phyloP scores from a whole-genome alignment of 768 basidiomycete species.

The Mycena filopes region DNA sequence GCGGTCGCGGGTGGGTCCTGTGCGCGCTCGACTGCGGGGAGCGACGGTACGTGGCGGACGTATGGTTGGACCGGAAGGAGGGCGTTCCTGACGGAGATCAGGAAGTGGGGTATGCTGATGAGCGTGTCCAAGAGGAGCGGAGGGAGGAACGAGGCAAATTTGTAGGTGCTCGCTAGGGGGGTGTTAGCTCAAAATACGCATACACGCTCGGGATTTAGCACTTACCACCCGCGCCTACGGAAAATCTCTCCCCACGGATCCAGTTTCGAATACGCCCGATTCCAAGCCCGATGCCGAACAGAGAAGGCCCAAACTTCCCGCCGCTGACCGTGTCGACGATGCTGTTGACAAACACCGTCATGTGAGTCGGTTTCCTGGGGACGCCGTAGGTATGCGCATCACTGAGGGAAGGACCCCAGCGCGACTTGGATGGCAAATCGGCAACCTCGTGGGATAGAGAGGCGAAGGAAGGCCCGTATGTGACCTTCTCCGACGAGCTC shows the following conservation, averaged over 20 bases:
- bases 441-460: constrained; percentile 50
- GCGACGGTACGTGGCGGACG: constrained; percentile 46
- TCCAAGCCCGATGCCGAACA: constrained; percentile 57
- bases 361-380: constrained; percentile 65
- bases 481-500: constrained; percentile 77
- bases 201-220: constrained; percentile 23
- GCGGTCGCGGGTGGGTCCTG: constrained; percentile 23
- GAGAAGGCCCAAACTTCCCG: constrained; percentile 56
- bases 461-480: constrained; percentile 78
- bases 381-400: constrained; percentile 52
- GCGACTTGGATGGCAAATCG: constrained; percentile 37
- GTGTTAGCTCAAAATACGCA: constrained; percentile 21
- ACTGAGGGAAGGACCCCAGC: constrained; percentile 49
- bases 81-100: constrained; percentile 71
- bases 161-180: constrained; percentile 72
- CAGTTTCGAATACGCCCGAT: constrained; percentile 64
- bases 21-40: constrained; percentile 39
- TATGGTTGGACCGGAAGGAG: constrained; percentile 64
- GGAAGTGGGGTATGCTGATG: constrained; percentile 71
- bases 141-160: constrained; percentile 77
- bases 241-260: constrained; percentile 74
- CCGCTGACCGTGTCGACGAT: constrained; percentile 70
- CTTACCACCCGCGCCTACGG: constrained; percentile 85
- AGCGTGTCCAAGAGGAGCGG: constrained; percentile 70
- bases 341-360: constrained; percentile 66